A percentile compares a stretch with the other conserved stretches of the same genome.
Conservation (phyloP, 768 basidiomycete species). For the Sarcodon aspratus region DNA sequence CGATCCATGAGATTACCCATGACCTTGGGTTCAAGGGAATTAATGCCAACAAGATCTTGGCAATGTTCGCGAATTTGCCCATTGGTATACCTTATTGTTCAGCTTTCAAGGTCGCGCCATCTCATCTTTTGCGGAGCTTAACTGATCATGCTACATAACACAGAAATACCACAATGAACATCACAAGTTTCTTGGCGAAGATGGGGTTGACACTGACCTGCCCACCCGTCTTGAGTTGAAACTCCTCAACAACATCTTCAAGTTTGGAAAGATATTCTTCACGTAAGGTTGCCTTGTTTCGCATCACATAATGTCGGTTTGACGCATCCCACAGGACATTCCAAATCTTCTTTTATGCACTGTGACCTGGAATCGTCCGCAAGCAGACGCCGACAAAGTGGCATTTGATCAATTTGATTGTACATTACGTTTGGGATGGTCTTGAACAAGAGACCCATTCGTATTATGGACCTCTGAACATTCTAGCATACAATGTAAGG, state of each 20-base stretch:
- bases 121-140: too few species aligned
- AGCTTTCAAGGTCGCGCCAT: too few species aligned
- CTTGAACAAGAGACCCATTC: slow-evolving; percentile 92
- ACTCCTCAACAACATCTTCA: too few species aligned
- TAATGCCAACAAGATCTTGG: too few species aligned
- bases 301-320: not conserved
- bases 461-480: slow-evolving; percentile 89
- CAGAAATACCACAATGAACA: slow-evolving; percentile 95
- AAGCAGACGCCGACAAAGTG: slow-evolving; percentile 70
- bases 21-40: too few species aligned
- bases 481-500: slow-evolving; percentile 86
- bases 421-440: slow-evolving; percentile 88
- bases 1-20: too few species aligned
- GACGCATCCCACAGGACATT: slow-evolving; percentile 55
- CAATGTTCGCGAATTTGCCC: too few species aligned
- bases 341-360: slow-evolving; percentile 96
- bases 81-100: too few species aligned
- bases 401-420: slow-evolving; percentile 71
- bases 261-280: slow-evolving; percentile 98
- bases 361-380: slow-evolving; percentile 89
- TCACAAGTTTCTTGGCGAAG: slow-evolving; percentile 87
- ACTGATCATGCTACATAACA: too few species aligned
- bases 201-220: too few species aligned
- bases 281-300: slow-evolving; percentile 45
- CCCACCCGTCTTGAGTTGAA: too few species aligned